Percentiles rank a stretch among this genome's conserved stretches.
phyloP scores from a whole-genome alignment of 345 rosid genomes.

The Euphorbia lathyris region DNA sequence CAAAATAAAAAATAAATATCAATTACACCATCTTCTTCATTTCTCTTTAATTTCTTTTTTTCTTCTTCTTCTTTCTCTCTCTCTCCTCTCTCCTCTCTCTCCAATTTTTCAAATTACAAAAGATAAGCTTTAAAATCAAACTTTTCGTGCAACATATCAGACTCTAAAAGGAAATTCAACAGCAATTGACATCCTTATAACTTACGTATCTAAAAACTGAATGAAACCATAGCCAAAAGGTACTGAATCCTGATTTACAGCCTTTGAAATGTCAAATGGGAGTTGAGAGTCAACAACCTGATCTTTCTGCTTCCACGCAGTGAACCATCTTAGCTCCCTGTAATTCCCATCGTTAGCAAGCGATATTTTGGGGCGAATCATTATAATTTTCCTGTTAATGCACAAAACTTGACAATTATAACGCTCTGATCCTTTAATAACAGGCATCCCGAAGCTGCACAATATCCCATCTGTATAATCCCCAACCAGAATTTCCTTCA shows the following conservation, averaged over 20 bases:
- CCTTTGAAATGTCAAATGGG: conserved; percentile 64
- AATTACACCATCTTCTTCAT: too few relatives aligned
- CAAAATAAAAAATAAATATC: too few relatives aligned
- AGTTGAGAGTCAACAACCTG: conserved; percentile 77
- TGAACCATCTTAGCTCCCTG: conserved; percentile 94
- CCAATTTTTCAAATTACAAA: too few relatives aligned
- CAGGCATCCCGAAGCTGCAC: conserved; percentile 96
- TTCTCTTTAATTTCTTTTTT: too few relatives aligned
- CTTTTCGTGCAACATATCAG: too few relatives aligned
- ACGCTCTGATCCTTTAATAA: conserved; percentile 87
- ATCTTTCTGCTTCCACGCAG: conserved; percentile 81
- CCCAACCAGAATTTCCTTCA: conserved; percentile 73
- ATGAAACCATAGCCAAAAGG: conserved; percentile 94
- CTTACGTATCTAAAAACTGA: conserved; percentile 87
- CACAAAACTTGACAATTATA: conserved; percentile 93
- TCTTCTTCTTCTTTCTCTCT: too few relatives aligned
- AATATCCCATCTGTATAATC: conserved; percentile 83
- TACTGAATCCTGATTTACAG: conserved; percentile 65
- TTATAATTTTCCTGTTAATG: conserved; percentile 65
- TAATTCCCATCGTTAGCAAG: conserved; percentile 98
- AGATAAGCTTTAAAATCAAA: too few relatives aligned
- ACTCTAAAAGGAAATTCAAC: neutral
- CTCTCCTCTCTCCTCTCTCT: too few relatives aligned
- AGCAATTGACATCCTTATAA: neutral
- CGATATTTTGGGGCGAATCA: conserved; percentile 96